Base-by-base conservation (phyloP, 2,329 filamentous ascomycete genomes). In the Arachnopeziza araneosa region DNA sequence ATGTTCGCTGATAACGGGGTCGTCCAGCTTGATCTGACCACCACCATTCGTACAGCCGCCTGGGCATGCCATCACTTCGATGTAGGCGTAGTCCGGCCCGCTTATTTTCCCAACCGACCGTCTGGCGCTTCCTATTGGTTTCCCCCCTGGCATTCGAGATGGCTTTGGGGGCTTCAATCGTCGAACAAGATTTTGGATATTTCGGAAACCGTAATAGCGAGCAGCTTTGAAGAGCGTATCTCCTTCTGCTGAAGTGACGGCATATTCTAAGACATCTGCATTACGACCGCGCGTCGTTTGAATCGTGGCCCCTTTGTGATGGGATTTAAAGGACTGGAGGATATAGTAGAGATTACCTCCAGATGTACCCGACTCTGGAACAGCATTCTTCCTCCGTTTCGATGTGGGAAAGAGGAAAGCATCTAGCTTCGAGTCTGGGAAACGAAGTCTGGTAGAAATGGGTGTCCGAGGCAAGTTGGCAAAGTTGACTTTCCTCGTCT, bases 41-140 rank as follows among this genome's bases (percentile, higher is more conserved):
- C 95, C 95, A 1, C 95, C 95, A 69, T 99, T 99, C 58, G 95
- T 99, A 77, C 95, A 99, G 2, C 95, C 95, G n/a, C 95, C 95
- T 0, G 95, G 95, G 74, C 95, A 99, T 17, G 95, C 95, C 95
- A 99, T 99, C 60, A 99, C 95, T 76, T 99, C 95, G 26, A 98
- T 90, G 75, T 96, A 98, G n/a, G 89, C 83, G 73, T 93, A 93
- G 44, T 96, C 91, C 7, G 83, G 75, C 5, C 76, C 74, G 21
- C 74, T 72, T 21, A 73, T 57, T 67, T 82, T 83, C 7, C 77
- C 83, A 19, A 74, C 77, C 6, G 78, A 79, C 63, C 79, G 82
- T 60, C 82, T 81, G 51, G 77, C 82, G 57, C 79, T 81, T 1
- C 80, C 83, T 52, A 83, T 79, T 0, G 82, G 80, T 63, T 80